Conservation (phyloP, 371 early-diverging fungal genomes). For the Mortierella sp. region DNA sequence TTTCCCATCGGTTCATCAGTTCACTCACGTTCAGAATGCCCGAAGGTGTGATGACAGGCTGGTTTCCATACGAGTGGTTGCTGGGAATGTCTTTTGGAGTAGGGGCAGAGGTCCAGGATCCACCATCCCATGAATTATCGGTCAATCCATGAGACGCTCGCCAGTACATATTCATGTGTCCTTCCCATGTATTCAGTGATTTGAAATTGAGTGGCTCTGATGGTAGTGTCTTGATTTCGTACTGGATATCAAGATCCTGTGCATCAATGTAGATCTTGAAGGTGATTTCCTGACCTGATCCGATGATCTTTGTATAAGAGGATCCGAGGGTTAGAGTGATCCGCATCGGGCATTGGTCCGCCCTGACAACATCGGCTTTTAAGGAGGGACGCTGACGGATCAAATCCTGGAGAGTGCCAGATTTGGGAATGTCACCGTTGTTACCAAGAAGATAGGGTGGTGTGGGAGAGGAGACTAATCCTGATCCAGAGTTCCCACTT, state of each 20-base stretch:
- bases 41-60: neutral
- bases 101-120: neutral
- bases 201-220: neutral
- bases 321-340: neutral
- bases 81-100: neutral
- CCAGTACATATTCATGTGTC: conserved; percentile 14
- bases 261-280: conserved; percentile 5
- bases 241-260: neutral
- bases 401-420: conserved; percentile 5
- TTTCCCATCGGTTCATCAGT: conserved; percentile 2
- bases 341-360: neutral
- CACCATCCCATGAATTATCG: conserved; percentile 6
- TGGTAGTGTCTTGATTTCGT: neutral
- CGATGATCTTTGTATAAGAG: neutral
- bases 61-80: neutral
- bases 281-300: neutral
- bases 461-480: neutral
- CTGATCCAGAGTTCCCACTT: neutral
- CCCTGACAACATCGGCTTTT: neutral
- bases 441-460: neutral
- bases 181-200: conserved; percentile 6
- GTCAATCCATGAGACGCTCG: conserved; percentile 13
- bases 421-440: neutral
- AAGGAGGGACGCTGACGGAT: neutral
- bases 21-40: neutral